Conservation (phyloP, 169 alveolate species). For the Besnoitia besnoiti region DNA sequence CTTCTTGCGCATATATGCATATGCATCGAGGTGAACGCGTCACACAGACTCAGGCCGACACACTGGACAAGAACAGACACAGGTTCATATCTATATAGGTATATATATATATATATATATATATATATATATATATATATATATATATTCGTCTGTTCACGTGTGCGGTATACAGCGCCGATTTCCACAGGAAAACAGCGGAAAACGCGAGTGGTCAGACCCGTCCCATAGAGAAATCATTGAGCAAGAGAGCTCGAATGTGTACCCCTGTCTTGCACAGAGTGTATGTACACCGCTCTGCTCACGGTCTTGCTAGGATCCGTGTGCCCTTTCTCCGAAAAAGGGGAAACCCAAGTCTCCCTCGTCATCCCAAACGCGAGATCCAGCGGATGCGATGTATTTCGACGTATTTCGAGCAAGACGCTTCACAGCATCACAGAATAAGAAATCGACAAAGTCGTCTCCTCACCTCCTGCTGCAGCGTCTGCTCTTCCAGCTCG, state of each 20-base stretch:
- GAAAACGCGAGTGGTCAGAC: background rate
- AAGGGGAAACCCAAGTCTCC: background rate
- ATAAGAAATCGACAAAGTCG: too few relatives aligned
- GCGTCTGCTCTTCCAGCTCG: background rate
- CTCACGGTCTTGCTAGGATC: slow-evolving; percentile 1
- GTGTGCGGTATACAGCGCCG: background rate
- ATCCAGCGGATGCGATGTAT: too few relatives aligned
- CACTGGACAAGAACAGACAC: too few relatives aligned
- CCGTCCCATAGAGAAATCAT: slow-evolving; percentile 23
- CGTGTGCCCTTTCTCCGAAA: background rate
- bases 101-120: slow-evolving; percentile 1
- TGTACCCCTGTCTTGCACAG: background rate
- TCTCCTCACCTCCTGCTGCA: background rate
- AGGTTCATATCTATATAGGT: background rate
- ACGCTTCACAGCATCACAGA: too few relatives aligned
- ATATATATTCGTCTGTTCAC: background rate
- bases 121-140: background rate
- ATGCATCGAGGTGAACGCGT: too few relatives aligned
- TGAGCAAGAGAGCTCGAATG: background rate
- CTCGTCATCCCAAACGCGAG: slow-evolving; percentile 5
- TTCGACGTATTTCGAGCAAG: too few relatives aligned
- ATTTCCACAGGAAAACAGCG: background rate
- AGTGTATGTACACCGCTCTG: background rate
- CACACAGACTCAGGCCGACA: too few relatives aligned
- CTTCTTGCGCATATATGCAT: too few relatives aligned